Percentiles rank a stretch among this genome's conserved stretches.
Evolutionary conservation across 768 basidiomycete species (phyloP).

Genomic region (Thelephora ganbajun): DNA sequence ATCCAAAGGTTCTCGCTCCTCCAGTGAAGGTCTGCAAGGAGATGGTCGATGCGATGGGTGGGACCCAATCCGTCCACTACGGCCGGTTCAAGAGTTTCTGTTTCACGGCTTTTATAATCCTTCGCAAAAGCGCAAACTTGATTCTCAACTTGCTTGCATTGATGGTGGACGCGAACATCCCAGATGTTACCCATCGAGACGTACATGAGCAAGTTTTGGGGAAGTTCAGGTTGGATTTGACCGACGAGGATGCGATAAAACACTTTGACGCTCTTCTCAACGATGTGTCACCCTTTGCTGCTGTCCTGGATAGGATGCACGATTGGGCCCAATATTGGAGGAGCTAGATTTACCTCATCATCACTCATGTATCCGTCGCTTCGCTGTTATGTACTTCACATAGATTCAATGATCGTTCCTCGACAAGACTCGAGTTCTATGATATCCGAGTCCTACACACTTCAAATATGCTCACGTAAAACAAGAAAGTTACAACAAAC

Average conservation of each 20-base stretch:
- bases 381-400: too few species aligned
- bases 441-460: too few species aligned
- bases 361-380: background rate
- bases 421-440: too few species aligned
- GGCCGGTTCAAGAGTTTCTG: slow-evolving; percentile 91
- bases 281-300: slow-evolving; percentile 89
- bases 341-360: slow-evolving; percentile 25
- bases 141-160: slow-evolving; percentile 92
- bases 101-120: slow-evolving; percentile 94
- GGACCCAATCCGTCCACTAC: slow-evolving; percentile 89
- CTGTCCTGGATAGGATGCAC: slow-evolving; percentile 88
- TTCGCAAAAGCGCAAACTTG: slow-evolving; percentile 93
- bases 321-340: slow-evolving; percentile 84
- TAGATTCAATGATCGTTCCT: too few species aligned
- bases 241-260: slow-evolving; percentile 95
- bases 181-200: slow-evolving; percentile 87
- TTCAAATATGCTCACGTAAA: too few species aligned
- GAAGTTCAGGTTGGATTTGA: slow-evolving; percentile 88
- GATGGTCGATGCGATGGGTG: slow-evolving; percentile 99
- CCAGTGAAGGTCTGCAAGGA: slow-evolving; percentile 98
- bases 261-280: slow-evolving; percentile 89
- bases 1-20: slow-evolving; percentile 95
- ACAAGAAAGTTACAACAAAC: too few species aligned
- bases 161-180: slow-evolving; percentile 97
- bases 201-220: slow-evolving; percentile 88